phyloP scores from a whole-genome alignment of 1,284 basidiomycete genomes.

The Apiotrichum veenhuisii region DNA sequence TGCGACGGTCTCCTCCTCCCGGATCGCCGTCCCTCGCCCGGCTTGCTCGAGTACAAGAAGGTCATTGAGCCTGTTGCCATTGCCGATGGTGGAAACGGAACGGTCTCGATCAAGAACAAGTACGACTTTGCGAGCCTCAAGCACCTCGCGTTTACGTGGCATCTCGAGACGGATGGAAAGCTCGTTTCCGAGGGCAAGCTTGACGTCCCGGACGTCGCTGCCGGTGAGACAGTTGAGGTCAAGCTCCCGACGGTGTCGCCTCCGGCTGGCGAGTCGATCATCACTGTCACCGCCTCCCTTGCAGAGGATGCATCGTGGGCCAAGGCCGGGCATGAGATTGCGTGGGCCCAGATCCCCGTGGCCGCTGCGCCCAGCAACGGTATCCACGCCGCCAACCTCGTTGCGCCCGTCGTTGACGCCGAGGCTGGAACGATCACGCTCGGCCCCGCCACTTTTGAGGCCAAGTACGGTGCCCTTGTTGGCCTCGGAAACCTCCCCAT shows the following conservation, averaged over 20 bases:
- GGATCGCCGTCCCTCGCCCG: slow-evolving; percentile 24
- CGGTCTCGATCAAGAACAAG: slow-evolving; percentile 9
- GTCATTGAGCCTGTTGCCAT: slow-evolving; percentile 20
- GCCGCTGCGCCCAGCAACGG: background rate
- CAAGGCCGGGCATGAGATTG: slow-evolving; percentile 21
- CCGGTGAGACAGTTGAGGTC: background rate
- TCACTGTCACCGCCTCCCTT: slow-evolving; percentile 11
- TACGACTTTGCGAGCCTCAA: slow-evolving; percentile 18
- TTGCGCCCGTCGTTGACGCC: background rate
- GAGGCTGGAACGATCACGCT: slow-evolving; percentile 4
- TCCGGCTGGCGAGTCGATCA: background rate
- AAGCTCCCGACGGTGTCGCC: slow-evolving; percentile 4
- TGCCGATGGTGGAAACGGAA: background rate
- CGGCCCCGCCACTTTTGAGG: slow-evolving; percentile 14
- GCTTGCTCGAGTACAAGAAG: slow-evolving; percentile 19
- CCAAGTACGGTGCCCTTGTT: slow-evolving; percentile 4
- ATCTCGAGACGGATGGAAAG: slow-evolving; percentile 15
- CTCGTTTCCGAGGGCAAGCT: slow-evolving; percentile 11
- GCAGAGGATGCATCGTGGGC: slow-evolving; percentile 14
- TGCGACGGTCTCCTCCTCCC: slow-evolving; percentile 24
- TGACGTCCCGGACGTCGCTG: slow-evolving; percentile 1
- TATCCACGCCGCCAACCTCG: background rate
- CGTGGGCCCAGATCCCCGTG: slow-evolving; percentile 15
- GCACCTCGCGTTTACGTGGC: slow-evolving; percentile 18
- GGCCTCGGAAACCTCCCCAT: background rate